Evolutionary conservation across 768 basidiomycete species (phyloP).

Genomic region (Russula sp.): DNA sequence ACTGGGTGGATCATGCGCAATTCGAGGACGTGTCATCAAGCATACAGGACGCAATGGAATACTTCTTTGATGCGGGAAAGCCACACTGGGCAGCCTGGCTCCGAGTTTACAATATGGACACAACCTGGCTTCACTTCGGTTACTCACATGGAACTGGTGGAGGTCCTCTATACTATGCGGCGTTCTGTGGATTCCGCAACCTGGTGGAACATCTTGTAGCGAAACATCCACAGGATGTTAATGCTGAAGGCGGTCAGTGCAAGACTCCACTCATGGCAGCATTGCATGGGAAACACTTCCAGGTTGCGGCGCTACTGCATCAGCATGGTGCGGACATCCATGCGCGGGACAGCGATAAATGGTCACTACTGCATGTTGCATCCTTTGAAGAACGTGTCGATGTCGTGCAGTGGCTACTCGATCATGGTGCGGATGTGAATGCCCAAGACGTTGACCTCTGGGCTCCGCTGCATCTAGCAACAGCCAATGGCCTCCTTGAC

Average conservation of each 20-base stretch:
- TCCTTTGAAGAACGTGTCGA: fast-evolving
- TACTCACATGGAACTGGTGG: too few relatives aligned
- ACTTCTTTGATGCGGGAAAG: not conserved
- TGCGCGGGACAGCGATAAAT: fast-evolving
- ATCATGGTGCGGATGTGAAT: not conserved
- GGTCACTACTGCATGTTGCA: not conserved
- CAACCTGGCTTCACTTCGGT: fast-evolving
- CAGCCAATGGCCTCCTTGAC: not conserved
- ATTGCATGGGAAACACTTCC: not conserved
- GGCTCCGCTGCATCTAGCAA: not conserved
- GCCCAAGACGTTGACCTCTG: too few relatives aligned
- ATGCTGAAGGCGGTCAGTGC: not conserved
- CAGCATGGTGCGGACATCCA: not conserved
- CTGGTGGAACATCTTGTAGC: not conserved
- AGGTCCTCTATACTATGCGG: not conserved
- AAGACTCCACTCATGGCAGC: constrained; percentile 1
- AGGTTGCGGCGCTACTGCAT: not conserved
- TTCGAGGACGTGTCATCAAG: not conserved
- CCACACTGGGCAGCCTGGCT: constrained; percentile 3
- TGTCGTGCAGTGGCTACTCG: not conserved
- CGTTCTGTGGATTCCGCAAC: constrained; percentile 1
- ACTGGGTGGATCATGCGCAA: constrained; percentile 3
- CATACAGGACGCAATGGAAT: not conserved
- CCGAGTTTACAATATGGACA: not conserved
- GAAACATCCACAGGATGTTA: not conserved